Conservation (phyloP, 2,329 filamentous ascomycete species). For the Penicillium sp. region DNA sequence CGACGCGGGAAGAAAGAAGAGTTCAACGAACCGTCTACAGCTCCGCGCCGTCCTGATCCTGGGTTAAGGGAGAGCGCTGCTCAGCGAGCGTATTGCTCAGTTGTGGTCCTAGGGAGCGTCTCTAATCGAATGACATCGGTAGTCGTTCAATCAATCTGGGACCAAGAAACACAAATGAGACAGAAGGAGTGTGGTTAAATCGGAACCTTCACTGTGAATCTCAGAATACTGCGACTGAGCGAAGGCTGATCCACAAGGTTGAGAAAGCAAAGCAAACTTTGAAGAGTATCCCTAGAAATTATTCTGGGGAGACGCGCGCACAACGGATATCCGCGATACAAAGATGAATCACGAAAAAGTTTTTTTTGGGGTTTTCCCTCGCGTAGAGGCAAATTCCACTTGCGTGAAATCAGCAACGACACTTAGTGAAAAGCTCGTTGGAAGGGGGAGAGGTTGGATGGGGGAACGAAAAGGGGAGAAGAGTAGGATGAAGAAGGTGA, state of each 20-base stretch:
- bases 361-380: conserved; percentile 20
- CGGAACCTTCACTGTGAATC: background rate
- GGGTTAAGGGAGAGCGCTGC: conserved; percentile 36
- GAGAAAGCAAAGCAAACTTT: background rate
- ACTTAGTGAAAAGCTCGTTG: conserved; percentile 56
- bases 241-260: conserved; percentile 4
- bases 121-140: conserved; percentile 45
- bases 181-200: conserved; percentile 23
- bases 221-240: background rate
- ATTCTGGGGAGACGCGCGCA: conserved; percentile 1
- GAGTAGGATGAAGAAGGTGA: conserved; percentile 15
- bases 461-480: conserved; percentile 21
- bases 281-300: background rate
- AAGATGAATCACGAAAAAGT: conserved; percentile 13
- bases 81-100: conserved; percentile 42
- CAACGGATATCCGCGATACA: conserved; percentile 5
- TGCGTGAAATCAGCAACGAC: conserved; percentile 42
- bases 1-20: conserved; percentile 5
- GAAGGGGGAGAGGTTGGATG: conserved; percentile 12
- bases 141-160: conserved; percentile 25
- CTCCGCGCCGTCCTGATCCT: conserved; percentile 42
- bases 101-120: conserved; percentile 27
- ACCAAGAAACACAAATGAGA: conserved; percentile 22
- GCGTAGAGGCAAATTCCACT: conserved; percentile 26
- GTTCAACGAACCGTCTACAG: conserved; percentile 43